These are phyloP conservation scores for Cordyceps pruinosa DNA, from an alignment of 2,329 filamentous ascomycete species.

Conservation along the genomic window DNA sequence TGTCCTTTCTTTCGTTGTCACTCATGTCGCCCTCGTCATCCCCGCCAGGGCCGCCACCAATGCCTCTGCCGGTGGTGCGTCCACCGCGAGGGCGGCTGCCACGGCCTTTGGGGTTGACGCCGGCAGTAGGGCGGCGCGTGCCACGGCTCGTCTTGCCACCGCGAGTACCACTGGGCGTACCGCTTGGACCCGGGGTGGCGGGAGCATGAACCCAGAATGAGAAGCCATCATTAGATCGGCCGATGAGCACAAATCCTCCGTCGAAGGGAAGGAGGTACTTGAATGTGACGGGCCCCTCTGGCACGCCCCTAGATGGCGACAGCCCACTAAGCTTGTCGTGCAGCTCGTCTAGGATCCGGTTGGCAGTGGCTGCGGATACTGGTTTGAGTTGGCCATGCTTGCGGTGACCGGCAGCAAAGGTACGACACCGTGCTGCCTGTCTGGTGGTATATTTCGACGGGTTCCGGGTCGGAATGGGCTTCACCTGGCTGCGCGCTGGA, in stretches of 20 bases:
- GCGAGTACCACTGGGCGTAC: not conserved
- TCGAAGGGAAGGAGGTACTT: not conserved
- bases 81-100: not conserved
- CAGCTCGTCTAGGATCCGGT: not conserved
- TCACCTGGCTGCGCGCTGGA: not conserved
- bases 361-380: not conserved
- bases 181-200: not conserved
- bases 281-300: not conserved
- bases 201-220: constrained; percentile 1
- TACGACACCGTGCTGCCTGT: not conserved
- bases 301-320: not conserved
- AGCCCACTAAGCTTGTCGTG: not conserved
- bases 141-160: not conserved
- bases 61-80: not conserved
- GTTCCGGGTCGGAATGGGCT: not conserved
- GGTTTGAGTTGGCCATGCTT: not conserved
- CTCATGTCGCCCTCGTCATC: not conserved
- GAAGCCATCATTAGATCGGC: not conserved
- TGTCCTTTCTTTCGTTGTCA: no score
- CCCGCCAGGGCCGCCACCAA: not conserved
- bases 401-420: not conserved
- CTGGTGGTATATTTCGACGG: not conserved
- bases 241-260: not conserved
- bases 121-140: not conserved
- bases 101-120: not conserved